Base-by-base conservation (phyloP, 139 green algal species). In the Bryopsis sp. region DNA sequence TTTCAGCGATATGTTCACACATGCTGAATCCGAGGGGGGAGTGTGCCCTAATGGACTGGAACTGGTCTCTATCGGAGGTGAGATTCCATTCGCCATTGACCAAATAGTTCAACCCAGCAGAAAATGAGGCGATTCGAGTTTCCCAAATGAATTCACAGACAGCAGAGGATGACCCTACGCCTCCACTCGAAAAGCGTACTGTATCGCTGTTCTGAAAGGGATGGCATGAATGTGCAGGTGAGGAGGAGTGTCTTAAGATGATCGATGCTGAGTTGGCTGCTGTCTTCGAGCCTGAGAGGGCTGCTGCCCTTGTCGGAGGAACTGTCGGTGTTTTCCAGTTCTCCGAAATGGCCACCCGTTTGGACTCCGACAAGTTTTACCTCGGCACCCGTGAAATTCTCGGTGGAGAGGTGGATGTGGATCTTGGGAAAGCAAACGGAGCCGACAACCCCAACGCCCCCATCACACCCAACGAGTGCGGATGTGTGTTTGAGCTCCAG, bases 241-340 rank as follows among this genome's bases (percentile, higher is more conserved):
- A 54, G 15, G 15, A 19, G 11, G 43, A 69, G 26, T 69, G 62
- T n/a, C 37, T 69, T 4, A 29, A 54, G 26, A 7, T 54, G 36
- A 54, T 50, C 7, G 37, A 69, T 35, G n/a, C 48, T 35, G 3
- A 54, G 26, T 24, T 69, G 11, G 62, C 62, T 28, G 62, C 34
- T 11, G 43, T 69, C 11, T 57, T 69, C 5, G 62, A 69, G 37
- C 62, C 62, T 8, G 62, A 19, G n/a, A 6, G 62, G 19, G 7
- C 54, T 4, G 62, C 34, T 35, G 5, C 26, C 5, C 31, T 69
- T 6, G 54, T 57, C 15, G 62, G 62, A 35, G 62, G 35, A 8
- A 69, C 62, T 3, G 22, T 69, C 5, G 62, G n/a, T 28, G 37
- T 69, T 36, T 69, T 69, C 62, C 37, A 35, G 8, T 69, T 69